A percentile compares a stretch with the other conserved stretches of the same genome.
These are phyloP conservation scores for Heracleum sosnowskyi DNA, from an alignment of 129 eudicot species.

Conservation along the genomic window DNA sequence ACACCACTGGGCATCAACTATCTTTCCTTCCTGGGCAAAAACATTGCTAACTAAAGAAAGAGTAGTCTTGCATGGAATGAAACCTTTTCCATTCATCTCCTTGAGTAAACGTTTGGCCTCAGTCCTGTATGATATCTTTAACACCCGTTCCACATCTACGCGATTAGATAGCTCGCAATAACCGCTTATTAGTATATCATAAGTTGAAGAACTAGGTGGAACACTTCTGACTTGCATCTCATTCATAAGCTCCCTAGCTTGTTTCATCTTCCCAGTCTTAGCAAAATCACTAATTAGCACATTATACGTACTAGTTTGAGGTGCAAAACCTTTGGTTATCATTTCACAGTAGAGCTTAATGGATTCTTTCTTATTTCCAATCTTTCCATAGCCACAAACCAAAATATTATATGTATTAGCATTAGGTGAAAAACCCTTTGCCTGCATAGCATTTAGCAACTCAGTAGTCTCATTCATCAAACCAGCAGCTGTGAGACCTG, in stretches of 20 bases:
- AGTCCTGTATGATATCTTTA: conserved; percentile 34
- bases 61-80: conserved; percentile 60
- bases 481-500: conserved; percentile 51
- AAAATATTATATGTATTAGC: conserved; percentile 52
- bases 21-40: conserved; percentile 49
- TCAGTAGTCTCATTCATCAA: conserved; percentile 38
- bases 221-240: conserved; percentile 87
- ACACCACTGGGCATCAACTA: conserved; percentile 30
- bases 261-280: conserved; percentile 71
- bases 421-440: conserved; percentile 52
- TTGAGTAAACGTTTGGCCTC: conserved; percentile 55
- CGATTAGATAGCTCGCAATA: conserved; percentile 61
- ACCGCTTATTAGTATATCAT: conserved; percentile 77
- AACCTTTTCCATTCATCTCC: conserved; percentile 81
- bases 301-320: conserved; percentile 63
- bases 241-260: conserved; percentile 84
- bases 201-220: conserved; percentile 63
- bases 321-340: conserved; percentile 81
- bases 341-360: conserved; percentile 90
- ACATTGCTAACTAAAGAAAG: conserved; percentile 29
- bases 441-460: conserved; percentile 51
- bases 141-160: conserved; percentile 38
- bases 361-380: conserved; percentile 68
- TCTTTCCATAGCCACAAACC: conserved; percentile 65
- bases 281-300: conserved; percentile 75